Base-by-base conservation (phyloP, 345 rosid genomes). In the Corchorus olitorius region DNA sequence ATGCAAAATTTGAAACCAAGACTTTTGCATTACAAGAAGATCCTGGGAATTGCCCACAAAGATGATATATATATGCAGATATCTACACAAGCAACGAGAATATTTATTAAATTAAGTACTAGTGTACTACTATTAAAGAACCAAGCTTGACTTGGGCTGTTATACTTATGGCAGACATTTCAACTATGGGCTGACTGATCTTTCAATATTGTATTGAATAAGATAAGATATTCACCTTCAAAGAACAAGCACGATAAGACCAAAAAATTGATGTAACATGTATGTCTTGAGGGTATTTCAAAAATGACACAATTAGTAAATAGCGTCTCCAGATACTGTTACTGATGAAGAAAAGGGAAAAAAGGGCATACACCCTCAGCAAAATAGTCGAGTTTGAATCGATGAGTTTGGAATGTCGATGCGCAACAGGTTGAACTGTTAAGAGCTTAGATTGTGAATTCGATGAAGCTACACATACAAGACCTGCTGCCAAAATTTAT, bases 401-500 rank as follows among this genome's bases (percentile, higher is more conserved):
- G 84, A 87, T 80, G 91, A 76, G 88, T 82, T 85, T 80, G 83
- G 78, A 78, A 80, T 76, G 90, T 83, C 81, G 88, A 84, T 80
- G 92, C 84, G 72, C 90, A 84, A 83, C 78, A 84, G 78, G 80
- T 86, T 82, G 84, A 81, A 87, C 88, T 84, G 89, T 85, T 90
- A 81, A 78, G 90, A 81, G 84, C 90, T 83, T 88, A 90, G 84
- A 84, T 80, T 82, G 85, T 84, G 90, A 87, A 78, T 83, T 88
- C 83, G 94, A 84, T 87, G 94, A 65, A 85, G 94, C 77, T 83
- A 89, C 86, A 90, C 88, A 90, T 76, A 87, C 85, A 80, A 79
- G 83, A 88, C 94, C 94, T 88, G 90, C 88, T 86, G 89, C 89
- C 87, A 87, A 90, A 84, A 85, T 80, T 82, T 78, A 88, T 87